phyloP scores from a whole-genome alignment of 208 protist species.

The Novymonas esmeraldas region DNA sequence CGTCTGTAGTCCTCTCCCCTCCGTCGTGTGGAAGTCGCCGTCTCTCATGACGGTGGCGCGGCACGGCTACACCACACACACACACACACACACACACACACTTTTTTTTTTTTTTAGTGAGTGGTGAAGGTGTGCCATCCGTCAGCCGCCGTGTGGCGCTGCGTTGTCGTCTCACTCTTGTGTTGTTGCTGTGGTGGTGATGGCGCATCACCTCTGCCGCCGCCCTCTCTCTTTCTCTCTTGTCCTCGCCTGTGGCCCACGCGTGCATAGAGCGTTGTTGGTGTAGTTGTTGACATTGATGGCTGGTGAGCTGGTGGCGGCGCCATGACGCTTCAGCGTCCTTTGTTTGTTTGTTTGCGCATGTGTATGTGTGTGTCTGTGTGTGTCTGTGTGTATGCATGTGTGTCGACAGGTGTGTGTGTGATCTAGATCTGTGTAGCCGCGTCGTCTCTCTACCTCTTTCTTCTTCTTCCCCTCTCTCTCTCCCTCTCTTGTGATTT shows the following conservation, averaged over 20 bases:
- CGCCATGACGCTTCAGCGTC: background rate
- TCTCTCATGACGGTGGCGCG: no score
- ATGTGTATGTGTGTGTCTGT: background rate
- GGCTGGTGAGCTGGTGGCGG: no score
- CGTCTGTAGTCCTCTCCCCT: no score
- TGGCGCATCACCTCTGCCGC: no score
- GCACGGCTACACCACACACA: no score
- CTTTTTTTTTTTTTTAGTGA: no score
- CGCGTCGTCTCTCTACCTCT: background rate
- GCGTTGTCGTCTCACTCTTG: background rate
- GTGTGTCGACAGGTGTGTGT: constrained; percentile 1
- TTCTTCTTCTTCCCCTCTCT: background rate
- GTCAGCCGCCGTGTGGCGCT: background rate
- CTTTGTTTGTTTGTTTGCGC: background rate
- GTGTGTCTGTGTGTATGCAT: background rate
- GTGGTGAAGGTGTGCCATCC: no score
- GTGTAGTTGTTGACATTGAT: background rate
- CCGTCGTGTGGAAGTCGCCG: no score
- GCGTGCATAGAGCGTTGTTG: no score
- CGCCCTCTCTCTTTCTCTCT: constrained; percentile 13
- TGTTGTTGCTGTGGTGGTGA: background rate
- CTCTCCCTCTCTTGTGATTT: background rate
- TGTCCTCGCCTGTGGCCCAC: no score
- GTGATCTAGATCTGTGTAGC: background rate
- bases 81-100: no score